Percentiles rank a stretch among this genome's conserved stretches.
These are phyloP conservation scores for Zygotorulaspora danielsina DNA, from an alignment of 805 yeast species.

Conservation along the genomic window DNA sequence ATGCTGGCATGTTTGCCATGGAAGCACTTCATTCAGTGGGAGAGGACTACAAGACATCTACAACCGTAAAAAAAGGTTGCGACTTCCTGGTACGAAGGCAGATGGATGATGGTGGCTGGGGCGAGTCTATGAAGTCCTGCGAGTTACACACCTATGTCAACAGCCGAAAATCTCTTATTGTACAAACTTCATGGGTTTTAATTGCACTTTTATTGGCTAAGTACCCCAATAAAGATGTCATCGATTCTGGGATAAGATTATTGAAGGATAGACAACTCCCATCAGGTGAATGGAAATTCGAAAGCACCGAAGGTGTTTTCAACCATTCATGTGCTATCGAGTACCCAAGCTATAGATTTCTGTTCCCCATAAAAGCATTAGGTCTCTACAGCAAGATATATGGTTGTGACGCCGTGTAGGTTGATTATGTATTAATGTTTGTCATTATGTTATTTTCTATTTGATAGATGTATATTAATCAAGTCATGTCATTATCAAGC, in stretches of 20 bases:
- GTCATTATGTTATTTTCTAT: slow-evolving; percentile 1
- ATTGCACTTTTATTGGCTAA: slow-evolving; percentile 76
- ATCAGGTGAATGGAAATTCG: slow-evolving; percentile 83
- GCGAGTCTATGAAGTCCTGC: slow-evolving; percentile 87
- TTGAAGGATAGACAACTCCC: slow-evolving; percentile 61
- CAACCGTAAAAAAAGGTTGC: slow-evolving; percentile 68
- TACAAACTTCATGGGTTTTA: slow-evolving; percentile 90
- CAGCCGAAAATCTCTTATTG: slow-evolving; percentile 58
- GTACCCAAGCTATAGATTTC: slow-evolving; percentile 86
- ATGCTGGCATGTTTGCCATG: slow-evolving; percentile 96
- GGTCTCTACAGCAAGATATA: slow-evolving; percentile 53
- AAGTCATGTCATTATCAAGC: slow-evolving; percentile 46
- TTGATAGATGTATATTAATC: slow-evolving; percentile 1
- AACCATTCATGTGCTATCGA: slow-evolving; percentile 93
- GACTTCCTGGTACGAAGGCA: slow-evolving; percentile 77
- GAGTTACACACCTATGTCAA: slow-evolving; percentile 76
- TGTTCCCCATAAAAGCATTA: slow-evolving; percentile 88
- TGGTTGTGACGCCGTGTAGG: slow-evolving; percentile 13
- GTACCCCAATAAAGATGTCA: slow-evolving; percentile 65
- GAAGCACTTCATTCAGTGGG: slow-evolving; percentile 81
- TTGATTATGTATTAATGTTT: slow-evolving; percentile 2
- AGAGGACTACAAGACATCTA: slow-evolving; percentile 56
- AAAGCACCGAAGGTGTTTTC: slow-evolving; percentile 91
- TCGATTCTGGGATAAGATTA: slow-evolving; percentile 59
- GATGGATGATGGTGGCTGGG: slow-evolving; percentile 93